A percentile compares a stretch with the other conserved stretches of the same genome.
Conservation (phyloP, 2,329 filamentous ascomycete species). For the Ceratocystiopsis minuta region DNA sequence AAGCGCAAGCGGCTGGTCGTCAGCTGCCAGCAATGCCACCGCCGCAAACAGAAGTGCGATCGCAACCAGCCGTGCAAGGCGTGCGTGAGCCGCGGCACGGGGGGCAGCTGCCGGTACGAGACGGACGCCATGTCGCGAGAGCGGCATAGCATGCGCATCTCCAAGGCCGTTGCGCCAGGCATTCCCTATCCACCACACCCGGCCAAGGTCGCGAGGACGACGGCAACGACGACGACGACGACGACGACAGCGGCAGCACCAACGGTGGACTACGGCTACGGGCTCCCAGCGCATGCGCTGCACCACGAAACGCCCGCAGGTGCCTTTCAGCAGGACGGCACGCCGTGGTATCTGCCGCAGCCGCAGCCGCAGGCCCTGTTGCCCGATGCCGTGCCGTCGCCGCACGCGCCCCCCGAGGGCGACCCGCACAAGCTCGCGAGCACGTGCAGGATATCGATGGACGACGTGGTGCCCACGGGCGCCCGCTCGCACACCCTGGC, state of each 20-base stretch:
- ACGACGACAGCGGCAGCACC: conserved; percentile 20
- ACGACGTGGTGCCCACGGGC: neutral
- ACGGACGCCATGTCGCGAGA: conserved; percentile 26
- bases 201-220: conserved; percentile 29
- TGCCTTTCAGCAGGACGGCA: neutral
- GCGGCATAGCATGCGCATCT: conserved; percentile 13
- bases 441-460: no score
- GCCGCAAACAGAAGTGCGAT: conserved; percentile 47
- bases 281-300: no score
- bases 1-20: conserved; percentile 44
- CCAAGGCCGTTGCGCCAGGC: conserved; percentile 1
- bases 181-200: conserved; percentile 7
- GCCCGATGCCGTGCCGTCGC: no score
- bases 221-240: conserved; percentile 30
- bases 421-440: no score
- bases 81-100: conserved; percentile 38
- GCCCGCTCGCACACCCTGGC: conserved; percentile 21
- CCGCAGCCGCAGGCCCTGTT: neutral
- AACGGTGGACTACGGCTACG: no score
- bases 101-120: conserved; percentile 38
- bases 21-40: conserved; percentile 46
- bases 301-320: no score
- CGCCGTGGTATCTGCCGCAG: neutral
- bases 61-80: conserved; percentile 41
- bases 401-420: no score